phyloP scores from a whole-genome alignment of 305 asterid species.

The Fraxinus latifolia region DNA sequence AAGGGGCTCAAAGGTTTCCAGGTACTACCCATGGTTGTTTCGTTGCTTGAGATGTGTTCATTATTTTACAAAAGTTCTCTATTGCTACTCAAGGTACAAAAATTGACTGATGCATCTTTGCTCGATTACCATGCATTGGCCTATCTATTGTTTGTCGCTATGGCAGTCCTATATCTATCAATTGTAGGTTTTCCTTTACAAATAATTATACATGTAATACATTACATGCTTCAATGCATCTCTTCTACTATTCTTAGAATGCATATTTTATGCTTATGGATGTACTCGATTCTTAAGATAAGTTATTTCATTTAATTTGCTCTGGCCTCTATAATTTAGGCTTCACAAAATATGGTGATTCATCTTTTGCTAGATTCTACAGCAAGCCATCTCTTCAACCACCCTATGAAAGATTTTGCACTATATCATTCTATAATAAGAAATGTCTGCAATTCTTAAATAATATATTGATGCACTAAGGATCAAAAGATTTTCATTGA shows the following conservation, averaged over 20 bases:
- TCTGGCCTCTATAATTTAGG: background rate
- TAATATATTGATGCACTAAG: slow-evolving; percentile 15
- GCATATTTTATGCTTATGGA: slow-evolving; percentile 5
- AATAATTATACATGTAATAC: background rate
- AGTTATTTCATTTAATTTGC: slow-evolving; percentile 8
- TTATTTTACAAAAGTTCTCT: background rate
- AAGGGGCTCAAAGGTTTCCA: slow-evolving; percentile 85
- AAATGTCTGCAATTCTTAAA: background rate
- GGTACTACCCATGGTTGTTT: slow-evolving; percentile 43
- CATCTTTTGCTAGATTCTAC: background rate
- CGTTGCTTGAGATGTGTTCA: background rate
- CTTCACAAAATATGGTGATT: slow-evolving; percentile 10
- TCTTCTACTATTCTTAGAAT: background rate
- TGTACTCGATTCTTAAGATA: slow-evolving; percentile 8
- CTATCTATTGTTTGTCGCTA: background rate
- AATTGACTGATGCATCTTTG: slow-evolving; percentile 8
- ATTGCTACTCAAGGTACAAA: slow-evolving; percentile 12
- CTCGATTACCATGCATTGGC: slow-evolving; percentile 1
- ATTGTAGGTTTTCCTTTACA: slow-evolving; percentile 7
- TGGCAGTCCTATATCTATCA: background rate
- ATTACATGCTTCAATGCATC: background rate
- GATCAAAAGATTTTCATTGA: slow-evolving; percentile 19
- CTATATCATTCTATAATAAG: background rate
- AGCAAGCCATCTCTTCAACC: background rate
- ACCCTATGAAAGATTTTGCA: background rate